Base-by-base conservation (phyloP, 1,284 basidiomycete genomes). In the Bjerkandera adusta region DNA sequence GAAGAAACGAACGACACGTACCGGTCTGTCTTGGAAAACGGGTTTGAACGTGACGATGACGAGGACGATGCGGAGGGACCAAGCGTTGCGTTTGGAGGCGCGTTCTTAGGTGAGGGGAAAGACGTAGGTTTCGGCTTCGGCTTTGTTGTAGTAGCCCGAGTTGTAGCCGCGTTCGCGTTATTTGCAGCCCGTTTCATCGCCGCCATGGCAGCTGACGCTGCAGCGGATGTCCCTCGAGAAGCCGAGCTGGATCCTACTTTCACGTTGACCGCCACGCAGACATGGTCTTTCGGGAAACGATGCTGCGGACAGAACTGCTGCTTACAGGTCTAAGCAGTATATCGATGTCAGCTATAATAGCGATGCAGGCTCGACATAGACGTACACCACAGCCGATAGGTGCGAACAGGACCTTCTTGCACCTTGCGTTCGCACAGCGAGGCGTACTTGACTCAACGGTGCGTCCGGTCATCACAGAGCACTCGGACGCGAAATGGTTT, bases 321-420 rank as follows among this genome's bases (percentile, higher is more conserved):
- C 41, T 66, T 73, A 64, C 87, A 90, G 62, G 73, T 75, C 87
- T 89, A 47, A 3, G 12, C 11, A 41, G 32, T 26, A 27, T 43
- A 29, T 34, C 10, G 42, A 27, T 36, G 5, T 3, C 36, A 27
- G 24, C 45, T 5, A 13, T 30, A 24, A 5, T 44, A 10, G 4
- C 27, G 48, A 25, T 18, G 18, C 30, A 27, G 50, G 46, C 34
- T 15, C 21, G 33, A 44, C 8, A 13, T 24, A 29, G 7, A 73
- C 85, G 47, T 62, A 90, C 88, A 44, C 76, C 73, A 54, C 89
- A 91, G 16, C 66, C 63, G 42, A 91, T 90, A 5, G 85, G 85
- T 0, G 81, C 72, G 62, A 85, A 83, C 20, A 91, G 65, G 7
- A 81, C 72, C 65, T 90, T 91, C 47, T 74, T 77, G 59, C 88